A percentile compares a stretch with the other conserved stretches of the same genome.
Evolutionary conservation across 148 eudicot genomes (phyloP).

Genomic region (Rheum nobile): DNA sequence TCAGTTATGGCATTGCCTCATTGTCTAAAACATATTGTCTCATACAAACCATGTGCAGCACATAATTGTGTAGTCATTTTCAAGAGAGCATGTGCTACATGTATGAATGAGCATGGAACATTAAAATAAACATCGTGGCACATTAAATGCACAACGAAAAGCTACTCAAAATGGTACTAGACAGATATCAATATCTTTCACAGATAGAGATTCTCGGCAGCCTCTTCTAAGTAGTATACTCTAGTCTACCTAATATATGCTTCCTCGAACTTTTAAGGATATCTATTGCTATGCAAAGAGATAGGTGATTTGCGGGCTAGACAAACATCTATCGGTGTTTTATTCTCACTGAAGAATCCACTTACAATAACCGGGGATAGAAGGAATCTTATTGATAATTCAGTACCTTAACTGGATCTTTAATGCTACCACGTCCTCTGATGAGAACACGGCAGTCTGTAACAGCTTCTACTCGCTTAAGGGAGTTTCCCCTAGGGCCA

Average conservation of each 20-base stretch:
- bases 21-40: neutral
- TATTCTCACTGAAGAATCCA: neutral
- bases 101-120: neutral
- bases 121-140: neutral
- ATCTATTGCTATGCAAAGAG: neutral
- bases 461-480: conserved; percentile 88
- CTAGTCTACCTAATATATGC: too few relatives aligned
- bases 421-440: conserved; percentile 97
- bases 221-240: neutral
- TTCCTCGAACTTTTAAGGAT: neutral
- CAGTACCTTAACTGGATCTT: conserved; percentile 82
- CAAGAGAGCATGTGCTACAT: neutral
- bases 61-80: neutral
- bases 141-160: neutral
- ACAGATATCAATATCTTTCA: too few relatives aligned
- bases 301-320: neutral
- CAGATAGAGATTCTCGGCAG: neutral
- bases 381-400: neutral
- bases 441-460: conserved; percentile 96
- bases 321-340: neutral
- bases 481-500: conserved; percentile 98
- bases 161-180: neutral
- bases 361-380: neutral
- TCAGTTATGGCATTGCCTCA: neutral
- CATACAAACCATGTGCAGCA: neutral